A percentile compares a stretch with the other conserved stretches of the same genome.
These are phyloP conservation scores for Apiospora saccharicola DNA, from an alignment of 2,329 filamentous ascomycete species.

Conservation along the genomic window DNA sequence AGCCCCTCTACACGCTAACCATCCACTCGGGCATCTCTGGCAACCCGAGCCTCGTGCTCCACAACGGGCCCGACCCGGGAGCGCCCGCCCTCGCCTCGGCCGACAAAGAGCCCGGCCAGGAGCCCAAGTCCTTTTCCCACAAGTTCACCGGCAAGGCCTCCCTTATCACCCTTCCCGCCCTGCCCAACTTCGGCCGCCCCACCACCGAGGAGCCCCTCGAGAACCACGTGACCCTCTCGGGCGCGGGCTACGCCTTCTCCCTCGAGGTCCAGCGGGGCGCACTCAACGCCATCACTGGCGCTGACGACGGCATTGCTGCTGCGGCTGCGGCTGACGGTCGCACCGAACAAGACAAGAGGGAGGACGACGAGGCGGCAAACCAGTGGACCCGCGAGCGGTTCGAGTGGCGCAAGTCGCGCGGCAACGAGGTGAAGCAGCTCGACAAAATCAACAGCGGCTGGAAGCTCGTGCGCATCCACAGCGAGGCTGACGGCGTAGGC, in stretches of 20 bases:
- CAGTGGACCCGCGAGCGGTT: conserved; percentile 44
- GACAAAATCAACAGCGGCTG: conserved; percentile 44
- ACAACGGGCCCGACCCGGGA: conserved; percentile 42
- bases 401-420: conserved; percentile 52
- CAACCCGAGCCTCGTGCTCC: conserved; percentile 43
- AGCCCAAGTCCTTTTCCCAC: background rate
- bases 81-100: conserved; percentile 41
- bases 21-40: conserved; percentile 37
- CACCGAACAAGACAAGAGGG: background rate
- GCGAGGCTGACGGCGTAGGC: conserved; percentile 29
- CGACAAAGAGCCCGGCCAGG: conserved; percentile 28
- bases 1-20: conserved; percentile 43
- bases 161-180: conserved; percentile 41
- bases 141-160: conserved; percentile 24
- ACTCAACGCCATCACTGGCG: conserved; percentile 28
- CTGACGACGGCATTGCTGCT: background rate
- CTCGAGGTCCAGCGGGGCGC: conserved; percentile 41
- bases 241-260: conserved; percentile 41
- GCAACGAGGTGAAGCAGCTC: conserved; percentile 44
- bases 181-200: conserved; percentile 28
- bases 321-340: no score
- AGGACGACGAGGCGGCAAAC: background rate
- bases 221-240: conserved; percentile 10
- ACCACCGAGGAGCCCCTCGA: conserved; percentile 27
- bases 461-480: conserved; percentile 50